Evolutionary conservation across 2,329 filamentous ascomycete species (phyloP).

Genomic region (Phialophora tarda): DNA sequence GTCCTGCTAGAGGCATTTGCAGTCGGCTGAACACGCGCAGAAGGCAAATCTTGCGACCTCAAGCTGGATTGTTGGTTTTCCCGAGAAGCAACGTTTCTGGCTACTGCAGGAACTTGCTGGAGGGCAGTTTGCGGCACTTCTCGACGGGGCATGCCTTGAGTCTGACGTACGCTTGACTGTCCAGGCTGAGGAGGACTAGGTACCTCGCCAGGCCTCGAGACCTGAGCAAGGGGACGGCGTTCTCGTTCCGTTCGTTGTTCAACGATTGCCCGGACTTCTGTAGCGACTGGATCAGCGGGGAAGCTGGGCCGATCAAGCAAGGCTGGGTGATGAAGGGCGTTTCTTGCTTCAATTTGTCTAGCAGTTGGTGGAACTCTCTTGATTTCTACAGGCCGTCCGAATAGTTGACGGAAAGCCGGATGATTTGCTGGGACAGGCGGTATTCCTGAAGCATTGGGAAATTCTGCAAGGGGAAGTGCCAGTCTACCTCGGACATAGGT

Average conservation of each 20-base stretch:
- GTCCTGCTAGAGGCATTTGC: not conserved
- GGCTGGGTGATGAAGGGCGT: not conserved
- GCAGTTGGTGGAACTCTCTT: not conserved
- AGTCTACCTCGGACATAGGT: not conserved
- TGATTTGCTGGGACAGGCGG: not conserved
- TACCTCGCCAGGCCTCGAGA: constrained; percentile 10
- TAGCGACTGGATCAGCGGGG: not conserved
- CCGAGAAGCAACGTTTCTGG: not conserved
- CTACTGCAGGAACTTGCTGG: not conserved
- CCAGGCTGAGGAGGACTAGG: not conserved
- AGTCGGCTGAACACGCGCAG: not conserved
- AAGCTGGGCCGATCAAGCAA: not conserved
- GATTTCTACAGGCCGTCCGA: not conserved
- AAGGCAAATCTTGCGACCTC: not conserved
- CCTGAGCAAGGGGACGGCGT: constrained; percentile 24
- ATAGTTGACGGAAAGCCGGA: not conserved
- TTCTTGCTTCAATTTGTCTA: not conserved
- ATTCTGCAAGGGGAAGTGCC: not conserved
- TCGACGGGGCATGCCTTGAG: not conserved
- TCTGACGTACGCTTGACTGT: not conserved
- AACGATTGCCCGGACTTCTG: not conserved
- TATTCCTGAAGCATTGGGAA: not conserved
- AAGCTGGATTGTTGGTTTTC: not conserved
- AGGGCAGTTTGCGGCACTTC: too few species aligned
- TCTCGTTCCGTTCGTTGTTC: not conserved